Base-by-base conservation (phyloP, 2,329 filamentous ascomycete species). In the Cryphonectria japonica region DNA sequence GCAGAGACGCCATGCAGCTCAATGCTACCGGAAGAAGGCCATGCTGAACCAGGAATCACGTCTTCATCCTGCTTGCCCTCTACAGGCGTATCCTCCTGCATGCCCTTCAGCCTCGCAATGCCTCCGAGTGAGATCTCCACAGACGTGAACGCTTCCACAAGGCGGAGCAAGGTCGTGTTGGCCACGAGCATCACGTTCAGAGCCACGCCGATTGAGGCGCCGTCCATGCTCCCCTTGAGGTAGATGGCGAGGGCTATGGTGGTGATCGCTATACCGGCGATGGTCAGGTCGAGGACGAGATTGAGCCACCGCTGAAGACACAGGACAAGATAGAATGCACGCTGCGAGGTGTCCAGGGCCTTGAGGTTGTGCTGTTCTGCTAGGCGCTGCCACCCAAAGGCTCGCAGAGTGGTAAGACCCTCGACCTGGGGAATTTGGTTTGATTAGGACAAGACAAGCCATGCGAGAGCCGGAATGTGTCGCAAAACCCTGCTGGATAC, bases 301-400 rank as follows among this genome's bases (percentile, higher is more conserved):
- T 80, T 83, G 0, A 88, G 81, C 86, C 86, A 88, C 37, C 83
- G 79, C 73, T 88, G 86, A 5, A 88, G 81, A 43, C 82, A 84
- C 52, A 83, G 80, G 7, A 87, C 80, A 7, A 86, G 78, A 72
- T 85, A 88, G 60, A 83, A 83, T 1, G 86, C 85, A 11, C 82
- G 79, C 70, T 87, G 86, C 0, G 84, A 84, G 11, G 77, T 74
- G 67, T 87, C 83, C 14, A 85, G 76, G 67, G 80, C 77, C 1
- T 2, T 7, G 0, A 74, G 61, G 66, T 77, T 76, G 3, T 76
- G 69, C 0, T 39, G 8, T 0, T 72, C 72, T 0, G 74, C 71
- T 4, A 76, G 76, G 7, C 76, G 73, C 50, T 80, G 76, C 83
- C 85, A 86, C 6, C 82, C 82, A 72, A 87, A 87, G 2, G 85